These are phyloP conservation scores for Paratinospora sagittata DNA, from an alignment of 164 flowering plant genomes.

Conservation along the genomic window DNA sequence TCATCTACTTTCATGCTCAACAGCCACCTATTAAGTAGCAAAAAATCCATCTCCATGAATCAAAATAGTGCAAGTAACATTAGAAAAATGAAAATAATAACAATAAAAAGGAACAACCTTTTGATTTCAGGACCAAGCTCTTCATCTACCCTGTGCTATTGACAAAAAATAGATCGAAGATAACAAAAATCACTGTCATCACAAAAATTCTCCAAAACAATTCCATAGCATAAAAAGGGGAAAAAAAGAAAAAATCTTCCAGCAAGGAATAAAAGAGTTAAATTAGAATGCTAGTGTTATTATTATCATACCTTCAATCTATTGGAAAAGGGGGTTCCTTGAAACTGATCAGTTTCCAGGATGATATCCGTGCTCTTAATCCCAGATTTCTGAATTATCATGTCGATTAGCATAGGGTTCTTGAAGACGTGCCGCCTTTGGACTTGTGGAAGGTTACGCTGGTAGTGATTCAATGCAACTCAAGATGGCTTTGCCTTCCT, in stretches of 20 bases:
- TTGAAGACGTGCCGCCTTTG: conserved; percentile 92
- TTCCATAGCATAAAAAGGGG: no score
- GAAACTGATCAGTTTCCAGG: no score
- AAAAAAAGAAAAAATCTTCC: no score
- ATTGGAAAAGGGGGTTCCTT: no score
- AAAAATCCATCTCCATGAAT: background rate
- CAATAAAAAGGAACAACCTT: background rate
- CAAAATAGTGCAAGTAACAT: background rate
- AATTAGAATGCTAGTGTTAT: no score
- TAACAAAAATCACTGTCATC: background rate
- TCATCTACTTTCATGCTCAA: background rate
- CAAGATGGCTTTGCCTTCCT: conserved; percentile 49
- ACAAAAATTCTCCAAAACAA: background rate
- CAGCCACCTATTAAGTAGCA: background rate
- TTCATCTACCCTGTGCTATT: no score
- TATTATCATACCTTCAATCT: no score
- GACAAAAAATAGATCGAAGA: no score
- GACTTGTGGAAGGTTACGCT: conserved; percentile 89
- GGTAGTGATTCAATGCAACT: conserved; percentile 37
- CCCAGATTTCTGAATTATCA: no score
- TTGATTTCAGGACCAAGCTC: background rate
- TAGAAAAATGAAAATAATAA: background rate
- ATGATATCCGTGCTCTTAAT: no score
- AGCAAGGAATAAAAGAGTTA: no score
- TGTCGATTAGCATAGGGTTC: conserved; percentile 69